phyloP scores from a whole-genome alignment of 179 eudicot species.

The Heliamphora pulchella region DNA sequence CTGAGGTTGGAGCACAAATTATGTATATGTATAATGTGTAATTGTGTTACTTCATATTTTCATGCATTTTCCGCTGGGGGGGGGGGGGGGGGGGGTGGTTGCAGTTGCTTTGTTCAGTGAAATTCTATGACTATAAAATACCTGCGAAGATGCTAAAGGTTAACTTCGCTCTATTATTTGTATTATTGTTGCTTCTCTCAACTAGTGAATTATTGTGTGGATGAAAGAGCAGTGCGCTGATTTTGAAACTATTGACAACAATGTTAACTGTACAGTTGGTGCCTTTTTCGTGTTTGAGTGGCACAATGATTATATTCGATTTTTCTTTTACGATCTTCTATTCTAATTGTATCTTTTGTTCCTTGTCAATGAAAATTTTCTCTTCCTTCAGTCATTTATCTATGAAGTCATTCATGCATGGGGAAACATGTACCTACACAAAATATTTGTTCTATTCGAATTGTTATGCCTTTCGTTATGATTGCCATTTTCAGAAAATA shows the following conservation, averaged over 20 bases:
- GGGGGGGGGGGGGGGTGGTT: neutral
- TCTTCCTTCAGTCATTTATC: neutral
- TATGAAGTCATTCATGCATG: neutral
- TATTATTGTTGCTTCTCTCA: neutral
- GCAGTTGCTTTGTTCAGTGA: neutral
- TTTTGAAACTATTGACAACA: neutral
- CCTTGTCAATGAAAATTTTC: neutral
- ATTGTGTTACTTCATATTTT: no score
- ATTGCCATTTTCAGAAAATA: constrained; percentile 33
- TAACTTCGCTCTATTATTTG: neutral
- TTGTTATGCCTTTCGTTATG: neutral
- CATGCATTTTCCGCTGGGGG: no score
- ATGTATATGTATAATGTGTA: neutral
- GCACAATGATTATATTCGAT: neutral
- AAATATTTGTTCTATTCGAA: neutral
- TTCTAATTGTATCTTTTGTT: neutral
- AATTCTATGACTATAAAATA: neutral
- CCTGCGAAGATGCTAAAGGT: neutral
- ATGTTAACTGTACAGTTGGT: neutral
- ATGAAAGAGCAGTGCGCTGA: neutral
- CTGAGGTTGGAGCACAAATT: neutral
- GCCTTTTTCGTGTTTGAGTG: neutral
- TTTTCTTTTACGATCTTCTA: neutral
- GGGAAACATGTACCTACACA: neutral
- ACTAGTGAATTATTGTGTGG: neutral